A percentile compares a stretch with the other conserved stretches of the same genome.
phyloP scores from a whole-genome alignment of 139 green algal species.

The Klebsormidium nitens region DNA sequence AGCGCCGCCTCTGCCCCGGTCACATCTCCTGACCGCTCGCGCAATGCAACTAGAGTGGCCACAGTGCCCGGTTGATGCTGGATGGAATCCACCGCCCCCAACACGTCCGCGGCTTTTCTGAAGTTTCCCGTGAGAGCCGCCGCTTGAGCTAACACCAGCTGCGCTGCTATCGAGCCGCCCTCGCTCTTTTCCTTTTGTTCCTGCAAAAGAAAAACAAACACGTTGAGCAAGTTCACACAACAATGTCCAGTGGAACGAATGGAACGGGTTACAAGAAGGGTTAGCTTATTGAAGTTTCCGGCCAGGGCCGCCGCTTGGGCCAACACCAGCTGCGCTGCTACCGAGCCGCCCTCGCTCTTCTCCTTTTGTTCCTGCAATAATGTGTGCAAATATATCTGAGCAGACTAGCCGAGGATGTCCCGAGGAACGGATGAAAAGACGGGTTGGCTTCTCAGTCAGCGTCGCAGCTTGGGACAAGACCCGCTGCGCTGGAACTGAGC shows the following conservation, averaged over 20 bases:
- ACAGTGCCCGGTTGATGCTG: constrained; percentile 10
- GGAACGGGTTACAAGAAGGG: no score
- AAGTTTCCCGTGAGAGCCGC: constrained; percentile 4
- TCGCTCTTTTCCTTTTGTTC: no score
- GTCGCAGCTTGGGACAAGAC: constrained; percentile 19
- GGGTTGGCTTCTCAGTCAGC: not conserved
- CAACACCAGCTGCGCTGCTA: constrained; percentile 16
- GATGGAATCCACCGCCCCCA: constrained; percentile 12
- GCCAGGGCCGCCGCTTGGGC: constrained; percentile 15
- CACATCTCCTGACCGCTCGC: constrained; percentile 23
- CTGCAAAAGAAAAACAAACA: no score
- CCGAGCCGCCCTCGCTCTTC: no score
- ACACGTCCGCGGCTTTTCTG: constrained; percentile 1
- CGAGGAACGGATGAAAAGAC: no score
- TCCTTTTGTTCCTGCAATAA: no score
- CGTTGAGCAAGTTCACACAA: no score
- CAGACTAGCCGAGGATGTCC: no score
- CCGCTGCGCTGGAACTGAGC: constrained; percentile 4
- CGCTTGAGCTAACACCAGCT: constrained; percentile 22
- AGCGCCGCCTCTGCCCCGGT: constrained; percentile 25
- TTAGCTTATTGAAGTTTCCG: not conserved
- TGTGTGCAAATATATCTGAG: no score
- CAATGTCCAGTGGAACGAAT: no score
- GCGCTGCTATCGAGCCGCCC: no score
- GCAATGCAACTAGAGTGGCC: constrained; percentile 28